Evolutionary conservation across 345 rosid genomes (phyloP).

Genomic region (Lenwebbia sp.): DNA sequence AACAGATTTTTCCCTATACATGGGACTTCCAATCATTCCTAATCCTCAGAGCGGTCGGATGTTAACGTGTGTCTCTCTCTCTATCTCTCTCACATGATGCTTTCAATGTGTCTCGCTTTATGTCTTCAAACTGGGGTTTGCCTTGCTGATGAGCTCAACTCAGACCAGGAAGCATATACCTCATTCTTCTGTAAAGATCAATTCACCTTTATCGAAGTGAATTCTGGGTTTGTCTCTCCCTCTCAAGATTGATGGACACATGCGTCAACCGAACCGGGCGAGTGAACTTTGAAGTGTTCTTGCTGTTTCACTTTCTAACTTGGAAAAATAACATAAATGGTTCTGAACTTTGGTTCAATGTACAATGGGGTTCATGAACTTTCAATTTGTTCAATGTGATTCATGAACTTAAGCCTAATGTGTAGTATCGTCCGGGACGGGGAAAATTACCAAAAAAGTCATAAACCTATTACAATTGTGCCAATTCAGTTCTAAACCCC

Average conservation of each 20-base stretch:
- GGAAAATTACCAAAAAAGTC: too few relatives aligned
- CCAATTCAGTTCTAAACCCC: too few relatives aligned
- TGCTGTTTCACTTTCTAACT: background rate
- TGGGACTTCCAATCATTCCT: background rate
- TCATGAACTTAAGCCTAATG: too few relatives aligned
- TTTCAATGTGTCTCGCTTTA: background rate
- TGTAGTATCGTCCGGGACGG: too few relatives aligned
- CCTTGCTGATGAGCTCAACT: too few relatives aligned
- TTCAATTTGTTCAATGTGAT: too few relatives aligned
- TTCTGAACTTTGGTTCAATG: too few relatives aligned
- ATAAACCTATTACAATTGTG: too few relatives aligned
- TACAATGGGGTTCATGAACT: too few relatives aligned
- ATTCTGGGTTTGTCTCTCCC: background rate
- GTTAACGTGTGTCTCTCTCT: background rate
- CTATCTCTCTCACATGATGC: too few relatives aligned
- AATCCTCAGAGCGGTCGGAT: background rate
- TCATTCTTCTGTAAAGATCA: background rate
- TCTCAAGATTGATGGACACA: background rate
- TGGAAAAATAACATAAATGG: too few relatives aligned
- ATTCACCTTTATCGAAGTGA: background rate
- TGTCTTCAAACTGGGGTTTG: background rate
- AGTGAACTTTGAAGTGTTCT: background rate
- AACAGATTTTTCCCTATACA: background rate
- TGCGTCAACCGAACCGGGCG: background rate
- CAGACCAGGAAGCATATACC: background rate